Evolutionary conservation across 768 basidiomycete species (phyloP), one percentile per base, ranked within the genome.

Genomic region (Tremella yokohamensis): DNA sequence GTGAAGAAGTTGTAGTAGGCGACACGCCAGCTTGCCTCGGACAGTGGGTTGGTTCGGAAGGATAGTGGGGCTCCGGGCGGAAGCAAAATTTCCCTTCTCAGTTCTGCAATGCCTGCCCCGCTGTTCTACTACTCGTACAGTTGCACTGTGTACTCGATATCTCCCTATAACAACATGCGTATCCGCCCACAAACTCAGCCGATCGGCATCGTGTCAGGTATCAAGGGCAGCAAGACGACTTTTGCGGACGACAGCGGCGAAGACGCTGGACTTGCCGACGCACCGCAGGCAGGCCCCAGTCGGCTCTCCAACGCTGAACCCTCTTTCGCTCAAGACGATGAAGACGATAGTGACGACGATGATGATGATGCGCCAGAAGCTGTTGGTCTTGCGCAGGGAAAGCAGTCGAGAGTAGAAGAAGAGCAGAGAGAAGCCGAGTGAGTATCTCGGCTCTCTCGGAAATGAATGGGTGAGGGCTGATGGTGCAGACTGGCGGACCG

Each of bases 311-410:
- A 29, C 9, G 47, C 24, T 24, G 40, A 11, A 18, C 51, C 24
- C 16, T 8, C 48, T 8, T 26, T 49, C 22, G 42, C 52, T 13
- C 26, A 52, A n/a, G 52, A 52, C 19, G 48, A 55, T 18, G 52
- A 50, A 6, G 62, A 55, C 48, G 53, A 56, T 1, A 52, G 50
- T n/a, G 57, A 60, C 19, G 63, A 63, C n/a, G 58, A 49, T 4
- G 62, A 63, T 34, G 62, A 64, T 19, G 63, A 64, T 13, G 63
- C 63, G 40, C 63, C 63, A 8, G 63, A 64, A 40, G 60, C 63
- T 12, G 63, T 64, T 6, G 52, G 54, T 15, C 51, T 52, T 1
- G 65, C 59, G 0, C 58, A 58, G 2, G 62, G 54, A 0, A 57
- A 34, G 44, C 9, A 40, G 11, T 6, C 13, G 1, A 20, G 37